Evolutionary conservation across 2,329 filamentous ascomycete species (phyloP).

Genomic region (Diplocarpon mali): DNA sequence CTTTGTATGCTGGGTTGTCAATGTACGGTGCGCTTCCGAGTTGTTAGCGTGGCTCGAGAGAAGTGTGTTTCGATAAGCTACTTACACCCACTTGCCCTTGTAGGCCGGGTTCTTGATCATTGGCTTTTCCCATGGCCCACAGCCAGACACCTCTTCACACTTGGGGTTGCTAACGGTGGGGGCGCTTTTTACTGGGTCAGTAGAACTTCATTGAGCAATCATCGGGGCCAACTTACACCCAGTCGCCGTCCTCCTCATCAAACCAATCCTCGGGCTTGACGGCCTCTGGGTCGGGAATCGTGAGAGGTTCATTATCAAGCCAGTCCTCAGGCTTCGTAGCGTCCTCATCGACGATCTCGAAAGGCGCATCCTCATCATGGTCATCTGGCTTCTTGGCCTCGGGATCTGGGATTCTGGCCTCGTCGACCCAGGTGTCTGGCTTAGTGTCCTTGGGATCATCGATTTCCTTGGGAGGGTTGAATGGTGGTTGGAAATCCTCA

Average conservation of each 20-base stretch:
- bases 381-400: slow-evolving; percentile 94
- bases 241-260: slow-evolving; percentile 98
- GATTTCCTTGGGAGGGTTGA: slow-evolving; percentile 93
- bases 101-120: slow-evolving; percentile 82
- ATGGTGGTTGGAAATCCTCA: slow-evolving; percentile 84
- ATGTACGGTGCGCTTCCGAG: slow-evolving; percentile 62
- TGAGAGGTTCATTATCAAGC: slow-evolving; percentile 79
- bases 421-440: slow-evolving; percentile 92
- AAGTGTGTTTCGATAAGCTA: no score
- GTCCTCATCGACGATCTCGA: slow-evolving; percentile 88
- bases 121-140: slow-evolving; percentile 84
- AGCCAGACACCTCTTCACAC: slow-evolving; percentile 86
- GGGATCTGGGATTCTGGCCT: slow-evolving; percentile 81
- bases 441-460: slow-evolving; percentile 89
- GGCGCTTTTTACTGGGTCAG: slow-evolving; percentile 27
- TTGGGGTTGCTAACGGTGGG: slow-evolving; percentile 92
- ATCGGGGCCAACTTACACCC: slow-evolving; percentile 38
- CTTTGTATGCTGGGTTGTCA: slow-evolving; percentile 98
- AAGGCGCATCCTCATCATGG: slow-evolving; percentile 98
- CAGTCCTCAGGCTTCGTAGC: slow-evolving; percentile 89
- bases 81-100: slow-evolving; percentile 88
- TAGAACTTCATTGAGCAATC: background rate
- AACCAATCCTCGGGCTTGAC: slow-evolving; percentile 99
- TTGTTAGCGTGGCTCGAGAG: background rate
- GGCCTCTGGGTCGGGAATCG: slow-evolving; percentile 83